A percentile compares a stretch with the other conserved stretches of the same genome.
phyloP scores from a whole-genome alignment of 2,329 filamentous ascomycete genomes.

The Cladophialophora yegresii region DNA sequence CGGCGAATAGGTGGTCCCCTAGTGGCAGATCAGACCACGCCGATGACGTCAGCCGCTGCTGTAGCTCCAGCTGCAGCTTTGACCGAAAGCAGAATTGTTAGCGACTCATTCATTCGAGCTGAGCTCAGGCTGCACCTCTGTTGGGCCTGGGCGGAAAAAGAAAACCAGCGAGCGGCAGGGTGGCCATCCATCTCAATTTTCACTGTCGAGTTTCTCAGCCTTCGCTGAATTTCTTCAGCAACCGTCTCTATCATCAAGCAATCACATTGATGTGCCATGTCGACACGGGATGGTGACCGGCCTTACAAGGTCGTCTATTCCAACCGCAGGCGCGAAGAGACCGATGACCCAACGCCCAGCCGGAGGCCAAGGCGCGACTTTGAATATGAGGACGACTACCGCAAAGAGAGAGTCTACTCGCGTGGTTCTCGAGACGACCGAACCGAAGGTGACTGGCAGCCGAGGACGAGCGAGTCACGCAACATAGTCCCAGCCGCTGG shows the following conservation, averaged over 20 bases:
- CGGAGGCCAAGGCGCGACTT: constrained; percentile 17
- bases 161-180: background rate
- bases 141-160: background rate
- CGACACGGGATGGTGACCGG: constrained; percentile 28
- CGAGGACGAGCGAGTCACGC: constrained; percentile 15
- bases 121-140: background rate
- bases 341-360: constrained; percentile 10
- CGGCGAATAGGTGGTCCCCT: too few relatives aligned
- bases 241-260: background rate
- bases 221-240: background rate
- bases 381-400: constrained; percentile 26
- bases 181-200: background rate
- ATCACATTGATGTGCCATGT: constrained; percentile 15
- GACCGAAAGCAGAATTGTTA: background rate
- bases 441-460: constrained; percentile 21
- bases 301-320: constrained; percentile 33
- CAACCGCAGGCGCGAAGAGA: constrained; percentile 18
- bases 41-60: background rate
- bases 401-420: constrained; percentile 16
- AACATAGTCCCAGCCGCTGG: background rate
- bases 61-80: background rate
- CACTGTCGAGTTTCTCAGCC: background rate
- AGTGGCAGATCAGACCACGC: background rate
- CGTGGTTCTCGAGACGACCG: constrained; percentile 26
- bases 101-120: background rate